These are phyloP conservation scores for Yamadazyma endophytica DNA, from an alignment of 805 yeast species.

Conservation along the genomic window DNA sequence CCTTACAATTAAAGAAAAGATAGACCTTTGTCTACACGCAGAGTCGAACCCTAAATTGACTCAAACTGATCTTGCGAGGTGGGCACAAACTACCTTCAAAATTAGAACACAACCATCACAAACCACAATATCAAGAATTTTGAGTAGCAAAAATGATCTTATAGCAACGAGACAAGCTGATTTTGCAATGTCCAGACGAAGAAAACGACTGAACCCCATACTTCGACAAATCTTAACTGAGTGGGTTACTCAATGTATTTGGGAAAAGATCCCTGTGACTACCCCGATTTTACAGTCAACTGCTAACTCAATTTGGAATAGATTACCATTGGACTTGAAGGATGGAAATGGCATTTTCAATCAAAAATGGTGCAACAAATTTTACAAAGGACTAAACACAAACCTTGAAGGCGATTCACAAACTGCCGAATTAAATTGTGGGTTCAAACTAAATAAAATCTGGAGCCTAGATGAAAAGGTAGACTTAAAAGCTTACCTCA, in stretches of 20 bases:
- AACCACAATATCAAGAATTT: constrained; percentile 60
- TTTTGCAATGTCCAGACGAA: constrained; percentile 46
- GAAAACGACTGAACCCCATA: constrained; percentile 53
- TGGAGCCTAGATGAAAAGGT: constrained; percentile 60
- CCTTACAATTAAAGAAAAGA: constrained; percentile 57
- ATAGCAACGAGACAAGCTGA: constrained; percentile 49
- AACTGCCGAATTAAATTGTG: constrained; percentile 31
- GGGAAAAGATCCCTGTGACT: constrained; percentile 64
- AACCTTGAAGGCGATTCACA: constrained; percentile 44
- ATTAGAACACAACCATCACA: constrained; percentile 57
- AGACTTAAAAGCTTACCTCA: constrained; percentile 42
- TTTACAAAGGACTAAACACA: constrained; percentile 46
- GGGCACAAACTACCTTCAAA: constrained; percentile 58
- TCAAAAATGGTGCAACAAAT: constrained; percentile 57
- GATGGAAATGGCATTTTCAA: constrained; percentile 66
- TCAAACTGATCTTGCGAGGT: constrained; percentile 57
- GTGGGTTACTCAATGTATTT: constrained; percentile 63
- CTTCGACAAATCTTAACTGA: constrained; percentile 59
- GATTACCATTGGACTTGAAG: constrained; percentile 48
- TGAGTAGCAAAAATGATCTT: constrained; percentile 52
- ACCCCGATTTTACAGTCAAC: constrained; percentile 61
- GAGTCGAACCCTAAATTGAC: constrained; percentile 69
- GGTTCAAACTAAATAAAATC: constrained; percentile 40
- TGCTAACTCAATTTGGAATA: constrained; percentile 60
- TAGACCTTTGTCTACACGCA: constrained; percentile 63